Base-by-base conservation (phyloP, 2,329 filamentous ascomycete genomes). In the Epichloe sibirici region DNA sequence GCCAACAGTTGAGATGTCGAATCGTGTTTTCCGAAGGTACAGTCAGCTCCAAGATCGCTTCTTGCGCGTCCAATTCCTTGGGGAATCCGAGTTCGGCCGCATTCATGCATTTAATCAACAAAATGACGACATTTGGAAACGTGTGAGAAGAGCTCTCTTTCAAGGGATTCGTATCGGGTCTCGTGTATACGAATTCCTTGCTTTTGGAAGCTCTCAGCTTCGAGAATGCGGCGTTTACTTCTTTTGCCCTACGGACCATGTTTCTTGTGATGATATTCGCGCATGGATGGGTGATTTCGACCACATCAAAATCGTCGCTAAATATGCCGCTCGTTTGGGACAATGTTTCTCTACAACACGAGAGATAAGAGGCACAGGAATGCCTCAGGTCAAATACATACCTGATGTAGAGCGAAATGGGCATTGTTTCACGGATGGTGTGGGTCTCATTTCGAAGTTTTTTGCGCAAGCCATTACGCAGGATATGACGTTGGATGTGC, bases 341-440 rank as follows among this genome's bases (percentile, higher is more conserved):
- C 93, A 97, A 67, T 96, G 90, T 64, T 96, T 98, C 64, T 96
- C 93, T 0, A 96, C 91, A 0, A 98, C 93, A 0, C 74, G 87
- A 55, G 82, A 86, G 11, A 82, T 95, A 43, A 75, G 74, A 31
- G 77, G 81, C 15, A 79, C 83, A 23, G 76, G 75, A 0, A 78
- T 85, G 6, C 79, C 79, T 0, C 72, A 75, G 1, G 72, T 78
- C 12, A 72, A 73, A 5, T 79, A 72, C 4, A 87, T 91, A 35
- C 67, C 75, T 0, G 93, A 97, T 57, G 78, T 97, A 21, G 72
- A 82, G 54, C 75, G 76, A 2, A 82, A 86, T 46, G 78, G 74
- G 0, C 83, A 81, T 62, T 85, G 74, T 55, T 98, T 97, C 65
- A 93, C 87, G 0, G 93, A 98, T 62, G 93, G 93, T 0, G 87